phyloP scores from a whole-genome alignment of 78 protist species.

The Paratrimastix pyriformis region DNA sequence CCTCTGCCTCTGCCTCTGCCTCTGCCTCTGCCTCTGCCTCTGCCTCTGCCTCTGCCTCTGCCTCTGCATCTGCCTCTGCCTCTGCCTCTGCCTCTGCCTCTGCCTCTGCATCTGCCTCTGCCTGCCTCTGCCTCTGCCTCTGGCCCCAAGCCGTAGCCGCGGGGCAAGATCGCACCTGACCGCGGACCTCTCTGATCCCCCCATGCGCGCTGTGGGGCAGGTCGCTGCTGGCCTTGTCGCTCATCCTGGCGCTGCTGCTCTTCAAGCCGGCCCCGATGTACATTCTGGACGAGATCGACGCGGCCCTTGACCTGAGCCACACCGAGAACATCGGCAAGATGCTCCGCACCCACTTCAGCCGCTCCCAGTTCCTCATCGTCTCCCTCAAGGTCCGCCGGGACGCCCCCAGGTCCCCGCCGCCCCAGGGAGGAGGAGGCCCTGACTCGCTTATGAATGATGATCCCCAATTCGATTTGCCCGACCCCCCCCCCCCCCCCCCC shows the following conservation, averaged over 20 bases:
- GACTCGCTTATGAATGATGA: too few relatives aligned
- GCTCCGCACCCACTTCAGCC: slow-evolving; percentile 36
- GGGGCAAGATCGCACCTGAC: not conserved
- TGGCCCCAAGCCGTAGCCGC: not conserved
- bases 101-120: not conserved
- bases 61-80: too few relatives aligned
- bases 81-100: not conserved
- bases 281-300: slow-evolving; percentile 99
- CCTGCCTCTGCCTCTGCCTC: too few relatives aligned
- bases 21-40: not conserved
- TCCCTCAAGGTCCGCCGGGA: too few relatives aligned
- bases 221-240: slow-evolving; percentile 92
- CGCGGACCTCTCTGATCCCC: too few relatives aligned
- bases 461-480: too few relatives aligned
- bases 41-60: too few relatives aligned
- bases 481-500: too few relatives aligned
- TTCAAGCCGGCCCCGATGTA: slow-evolving; percentile 97
- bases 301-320: slow-evolving; percentile 97
- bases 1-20: not conserved
- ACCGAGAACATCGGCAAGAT: slow-evolving; percentile 85
- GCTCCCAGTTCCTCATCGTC: slow-evolving; percentile 60
- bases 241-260: slow-evolving; percentile 84
- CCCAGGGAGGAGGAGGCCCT: too few relatives aligned
- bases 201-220: too few relatives aligned
- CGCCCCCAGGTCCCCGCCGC: too few relatives aligned